Conservation (phyloP, 768 basidiomycete species). For the Strobilomyces dryophilus region DNA sequence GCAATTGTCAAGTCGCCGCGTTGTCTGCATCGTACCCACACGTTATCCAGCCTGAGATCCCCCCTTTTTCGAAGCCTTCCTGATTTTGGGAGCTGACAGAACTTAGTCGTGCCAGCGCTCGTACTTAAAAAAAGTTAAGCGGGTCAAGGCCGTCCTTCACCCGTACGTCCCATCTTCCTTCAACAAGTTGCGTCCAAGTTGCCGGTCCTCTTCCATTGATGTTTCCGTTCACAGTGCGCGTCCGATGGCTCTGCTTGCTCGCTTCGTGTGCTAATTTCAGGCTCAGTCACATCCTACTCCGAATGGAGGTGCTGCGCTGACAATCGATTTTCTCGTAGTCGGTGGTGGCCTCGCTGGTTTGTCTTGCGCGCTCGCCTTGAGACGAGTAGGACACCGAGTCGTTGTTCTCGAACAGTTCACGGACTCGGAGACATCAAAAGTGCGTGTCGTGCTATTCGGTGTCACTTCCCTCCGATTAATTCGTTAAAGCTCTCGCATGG, state of each 20-base stretch:
- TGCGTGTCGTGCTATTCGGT: slow-evolving; percentile 10
- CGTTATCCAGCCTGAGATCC: slow-evolving; percentile 3
- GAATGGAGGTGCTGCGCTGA: slow-evolving; percentile 11
- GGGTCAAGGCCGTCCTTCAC: background rate
- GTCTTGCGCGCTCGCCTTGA: slow-evolving; percentile 51
- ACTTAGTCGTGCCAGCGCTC: slow-evolving; percentile 12
- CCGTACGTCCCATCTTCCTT: background rate
- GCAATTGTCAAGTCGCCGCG: slow-evolving; percentile 5
- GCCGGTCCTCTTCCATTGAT: slow-evolving; percentile 1
- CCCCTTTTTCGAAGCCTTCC: slow-evolving; percentile 8
- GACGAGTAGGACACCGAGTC: slow-evolving; percentile 57
- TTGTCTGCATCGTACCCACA: slow-evolving; percentile 6
- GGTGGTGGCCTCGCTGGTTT: slow-evolving; percentile 55
- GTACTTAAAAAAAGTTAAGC: slow-evolving; percentile 10
- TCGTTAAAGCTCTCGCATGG: slow-evolving; percentile 28
- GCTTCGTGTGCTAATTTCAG: background rate
- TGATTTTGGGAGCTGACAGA: slow-evolving; percentile 19
- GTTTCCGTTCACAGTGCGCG: slow-evolving; percentile 14
- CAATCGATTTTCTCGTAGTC: slow-evolving; percentile 41
- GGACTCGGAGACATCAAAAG: slow-evolving; percentile 36
- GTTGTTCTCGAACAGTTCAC: slow-evolving; percentile 49
- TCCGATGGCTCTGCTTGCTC: background rate
- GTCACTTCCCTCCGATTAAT: background rate
- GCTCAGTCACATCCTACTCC: slow-evolving; percentile 11
- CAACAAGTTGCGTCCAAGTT: background rate